Evolutionary conservation across 129 eudicot genomes (phyloP).

Genomic region (Helianthus tuberosus): DNA sequence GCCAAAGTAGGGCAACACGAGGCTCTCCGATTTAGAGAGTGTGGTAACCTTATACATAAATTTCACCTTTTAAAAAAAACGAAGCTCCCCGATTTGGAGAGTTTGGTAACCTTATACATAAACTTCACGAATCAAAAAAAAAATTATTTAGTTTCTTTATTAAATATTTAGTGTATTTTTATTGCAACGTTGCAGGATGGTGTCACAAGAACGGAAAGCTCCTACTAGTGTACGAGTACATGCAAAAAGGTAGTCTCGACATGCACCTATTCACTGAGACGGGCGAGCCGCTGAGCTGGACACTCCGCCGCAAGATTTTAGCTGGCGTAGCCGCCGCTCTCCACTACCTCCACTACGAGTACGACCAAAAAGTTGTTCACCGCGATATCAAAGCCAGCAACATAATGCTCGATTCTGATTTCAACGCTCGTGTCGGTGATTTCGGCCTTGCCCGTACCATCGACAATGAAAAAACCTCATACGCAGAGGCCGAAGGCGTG

Average conservation of each 20-base stretch:
- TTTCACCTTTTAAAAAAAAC: too few species aligned
- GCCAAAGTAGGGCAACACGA: too few species aligned
- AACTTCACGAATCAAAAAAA: too few species aligned
- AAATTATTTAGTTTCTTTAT: too few species aligned
- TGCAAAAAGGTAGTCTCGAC: constrained; percentile 90
- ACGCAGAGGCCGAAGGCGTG: constrained; percentile 79
- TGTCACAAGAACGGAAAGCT: constrained; percentile 77
- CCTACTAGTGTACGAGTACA: constrained; percentile 76
- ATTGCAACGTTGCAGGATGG: constrained; percentile 62
- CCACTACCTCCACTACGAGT: constrained; percentile 84
- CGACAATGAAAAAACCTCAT: constrained; percentile 76
- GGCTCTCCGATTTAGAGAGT: too few species aligned
- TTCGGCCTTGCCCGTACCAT: constrained; percentile 84
- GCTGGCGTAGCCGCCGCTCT: constrained; percentile 79
- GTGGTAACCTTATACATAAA: too few species aligned
- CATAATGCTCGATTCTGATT: constrained; percentile 79
- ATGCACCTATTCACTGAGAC: constrained; percentile 59
- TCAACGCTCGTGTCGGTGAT: constrained; percentile 84
- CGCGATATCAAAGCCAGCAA: constrained; percentile 86
- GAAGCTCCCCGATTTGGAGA: too few species aligned
- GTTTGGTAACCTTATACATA: too few species aligned
- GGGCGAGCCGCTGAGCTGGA: too few species aligned
- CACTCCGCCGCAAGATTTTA: constrained; percentile 53
- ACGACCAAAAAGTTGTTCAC: constrained; percentile 71
- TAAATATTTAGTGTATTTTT: too few species aligned